Evolutionary conservation across 2,329 filamentous ascomycete species (phyloP).

Genomic region (Curvularia spicifera): DNA sequence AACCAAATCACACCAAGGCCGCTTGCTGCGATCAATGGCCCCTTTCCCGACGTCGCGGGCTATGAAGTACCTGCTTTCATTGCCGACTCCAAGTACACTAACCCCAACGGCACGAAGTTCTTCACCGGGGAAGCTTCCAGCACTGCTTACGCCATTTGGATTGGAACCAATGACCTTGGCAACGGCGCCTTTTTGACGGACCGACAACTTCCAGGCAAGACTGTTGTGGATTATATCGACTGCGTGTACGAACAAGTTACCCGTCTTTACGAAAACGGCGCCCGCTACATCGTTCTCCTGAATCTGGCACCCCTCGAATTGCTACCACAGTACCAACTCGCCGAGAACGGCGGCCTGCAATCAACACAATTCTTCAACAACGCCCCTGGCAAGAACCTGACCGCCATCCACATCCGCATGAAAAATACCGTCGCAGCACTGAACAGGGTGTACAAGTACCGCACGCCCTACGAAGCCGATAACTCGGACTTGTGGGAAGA

Average conservation of each 20-base stretch:
- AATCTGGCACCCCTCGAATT: slow-evolving; percentile 72
- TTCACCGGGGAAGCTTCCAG: slow-evolving; percentile 59
- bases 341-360: slow-evolving; percentile 53
- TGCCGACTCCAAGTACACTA: slow-evolving; percentile 49
- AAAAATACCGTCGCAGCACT: slow-evolving; percentile 57
- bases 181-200: slow-evolving; percentile 70
- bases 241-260: slow-evolving; percentile 72
- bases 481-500: slow-evolving; percentile 56
- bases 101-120: slow-evolving; percentile 50
- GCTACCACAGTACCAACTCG: slow-evolving; percentile 69
- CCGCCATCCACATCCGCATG: slow-evolving; percentile 60
- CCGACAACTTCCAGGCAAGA: slow-evolving; percentile 64
- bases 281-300: slow-evolving; percentile 73
- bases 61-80: slow-evolving; percentile 58
- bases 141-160: slow-evolving; percentile 79
- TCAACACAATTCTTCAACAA: slow-evolving; percentile 57
- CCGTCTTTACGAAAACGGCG: slow-evolving; percentile 69
- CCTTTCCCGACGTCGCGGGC: slow-evolving; percentile 63
- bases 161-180: slow-evolving; percentile 81
- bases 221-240: slow-evolving; percentile 68
- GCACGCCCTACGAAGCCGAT: slow-evolving; percentile 56
- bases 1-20: slow-evolving; percentile 69
- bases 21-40: slow-evolving; percentile 57
- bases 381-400: slow-evolving; percentile 57
- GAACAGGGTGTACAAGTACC: slow-evolving; percentile 61